Conservation (phyloP, 805 yeast species). For the Brettanomyces anomalus region DNA sequence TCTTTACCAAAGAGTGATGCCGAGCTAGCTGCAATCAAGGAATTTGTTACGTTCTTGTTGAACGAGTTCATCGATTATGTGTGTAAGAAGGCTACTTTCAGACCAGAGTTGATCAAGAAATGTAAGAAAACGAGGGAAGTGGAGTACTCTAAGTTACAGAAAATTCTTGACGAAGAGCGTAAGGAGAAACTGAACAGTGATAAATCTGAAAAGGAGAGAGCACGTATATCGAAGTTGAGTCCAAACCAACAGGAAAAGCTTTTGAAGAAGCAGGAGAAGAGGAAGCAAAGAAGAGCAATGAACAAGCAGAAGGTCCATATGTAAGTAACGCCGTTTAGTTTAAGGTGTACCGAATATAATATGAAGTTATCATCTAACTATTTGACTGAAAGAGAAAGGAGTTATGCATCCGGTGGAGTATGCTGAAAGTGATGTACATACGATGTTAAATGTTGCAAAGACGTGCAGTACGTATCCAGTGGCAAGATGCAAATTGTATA, state of each 20-base stretch:
- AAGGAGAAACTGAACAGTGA: constrained; percentile 63
- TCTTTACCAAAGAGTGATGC: constrained; percentile 38
- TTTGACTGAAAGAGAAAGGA: not conserved
- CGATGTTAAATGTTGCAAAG: too few species aligned
- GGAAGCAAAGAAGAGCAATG: constrained; percentile 66
- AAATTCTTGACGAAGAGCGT: constrained; percentile 53
- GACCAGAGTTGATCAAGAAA: constrained; percentile 70
- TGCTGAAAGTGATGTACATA: too few species aligned
- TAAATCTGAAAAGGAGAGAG: constrained; percentile 61
- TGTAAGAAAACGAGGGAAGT: constrained; percentile 66
- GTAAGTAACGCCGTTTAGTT: not conserved
- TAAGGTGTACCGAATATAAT: not conserved
- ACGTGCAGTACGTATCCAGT: too few species aligned
- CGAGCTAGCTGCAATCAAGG: constrained; percentile 44
- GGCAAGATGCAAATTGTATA: too few species aligned
- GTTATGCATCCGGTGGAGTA: too few species aligned
- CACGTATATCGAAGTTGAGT: constrained; percentile 54
- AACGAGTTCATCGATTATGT: constrained; percentile 25
- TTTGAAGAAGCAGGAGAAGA: constrained; percentile 72
- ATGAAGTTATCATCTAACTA: not conserved
- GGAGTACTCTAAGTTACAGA: constrained; percentile 63
- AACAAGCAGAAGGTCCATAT: constrained; percentile 48
- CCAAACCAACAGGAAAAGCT: constrained; percentile 74
- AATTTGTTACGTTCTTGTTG: constrained; percentile 53
- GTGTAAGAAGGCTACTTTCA: constrained; percentile 40